Conservation (phyloP, 225 moss, liverwort and hornwort genomes). For the Takakia lepidozioides region DNA sequence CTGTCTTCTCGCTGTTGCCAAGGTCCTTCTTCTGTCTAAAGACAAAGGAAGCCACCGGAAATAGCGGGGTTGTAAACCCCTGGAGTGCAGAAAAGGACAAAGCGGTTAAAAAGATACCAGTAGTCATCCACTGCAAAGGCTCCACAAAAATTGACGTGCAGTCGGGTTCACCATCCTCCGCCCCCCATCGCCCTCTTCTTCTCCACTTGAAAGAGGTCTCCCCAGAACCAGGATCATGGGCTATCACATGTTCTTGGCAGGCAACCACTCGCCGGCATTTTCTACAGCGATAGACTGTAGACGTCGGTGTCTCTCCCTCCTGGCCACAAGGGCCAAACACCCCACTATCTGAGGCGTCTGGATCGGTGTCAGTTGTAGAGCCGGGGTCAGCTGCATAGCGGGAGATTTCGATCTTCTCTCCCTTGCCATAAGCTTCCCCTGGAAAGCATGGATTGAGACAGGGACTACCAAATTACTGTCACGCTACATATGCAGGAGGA, state of each 20-base stretch:
- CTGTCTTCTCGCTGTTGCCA: too few species aligned
- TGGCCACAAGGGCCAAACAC: slow-evolving; percentile 22
- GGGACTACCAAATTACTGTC: slow-evolving; percentile 32
- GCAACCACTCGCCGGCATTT: slow-evolving; percentile 60
- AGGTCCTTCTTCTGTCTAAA: too few species aligned
- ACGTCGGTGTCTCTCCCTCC: slow-evolving; percentile 3
- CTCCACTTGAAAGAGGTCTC: slow-evolving; percentile 68
- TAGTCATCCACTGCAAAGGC: slow-evolving; percentile 57
- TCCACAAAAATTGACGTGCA: slow-evolving; percentile 56
- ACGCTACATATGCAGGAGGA: too few species aligned
- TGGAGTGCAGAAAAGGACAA: too few species aligned
- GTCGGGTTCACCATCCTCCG: slow-evolving; percentile 50
- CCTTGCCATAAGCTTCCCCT: slow-evolving; percentile 65
- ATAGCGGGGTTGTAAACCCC: too few species aligned
- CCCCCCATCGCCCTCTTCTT: slow-evolving; percentile 45
- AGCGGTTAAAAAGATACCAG: slow-evolving; percentile 27
- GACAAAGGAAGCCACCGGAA: too few species aligned
- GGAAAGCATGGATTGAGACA: slow-evolving; percentile 31
- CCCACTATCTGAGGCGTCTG: slow-evolving; percentile 20
- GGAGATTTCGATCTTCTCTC: slow-evolving; percentile 63
- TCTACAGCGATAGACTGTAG: slow-evolving; percentile 45
- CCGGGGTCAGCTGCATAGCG: slow-evolving; percentile 63
- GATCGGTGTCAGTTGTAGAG: slow-evolving; percentile 25
- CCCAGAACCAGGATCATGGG: slow-evolving; percentile 52
- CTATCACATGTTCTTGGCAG: slow-evolving; percentile 57